phyloP scores from a whole-genome alignment of 352 stramenopile genomes.

The Phytophthora pini region DNA sequence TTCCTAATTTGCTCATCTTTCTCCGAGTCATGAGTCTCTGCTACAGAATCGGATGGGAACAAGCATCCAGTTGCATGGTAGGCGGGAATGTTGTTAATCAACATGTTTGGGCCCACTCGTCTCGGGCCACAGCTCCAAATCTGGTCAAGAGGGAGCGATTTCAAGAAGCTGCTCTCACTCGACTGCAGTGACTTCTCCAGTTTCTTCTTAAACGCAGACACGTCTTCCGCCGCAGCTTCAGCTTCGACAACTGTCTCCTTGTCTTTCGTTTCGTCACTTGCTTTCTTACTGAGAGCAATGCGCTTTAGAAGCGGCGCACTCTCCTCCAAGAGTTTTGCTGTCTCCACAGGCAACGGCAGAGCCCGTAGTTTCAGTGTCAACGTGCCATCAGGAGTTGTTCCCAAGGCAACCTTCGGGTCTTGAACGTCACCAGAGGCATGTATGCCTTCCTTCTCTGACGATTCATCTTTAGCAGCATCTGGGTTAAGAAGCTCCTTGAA shows the following conservation, averaged over 20 bases:
- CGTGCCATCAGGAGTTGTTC: constrained; percentile 72
- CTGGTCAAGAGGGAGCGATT: constrained; percentile 50
- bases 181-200: constrained; percentile 54
- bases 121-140: constrained; percentile 84
- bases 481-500: constrained; percentile 70
- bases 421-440: constrained; percentile 1
- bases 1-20: constrained; percentile 51
- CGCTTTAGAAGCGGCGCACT: constrained; percentile 56
- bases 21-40: constrained; percentile 15
- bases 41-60: constrained; percentile 17
- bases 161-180: constrained; percentile 62
- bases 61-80: constrained; percentile 36
- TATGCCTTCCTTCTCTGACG: constrained; percentile 10
- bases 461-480: constrained; percentile 19
- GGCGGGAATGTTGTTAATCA: constrained; percentile 76
- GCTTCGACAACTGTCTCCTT: constrained; percentile 13
- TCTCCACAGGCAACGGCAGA: constrained; percentile 70
- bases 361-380: constrained; percentile 82
- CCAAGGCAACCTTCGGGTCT: constrained; percentile 47
- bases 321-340: constrained; percentile 82
- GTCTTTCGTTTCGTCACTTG: constrained; percentile 16
- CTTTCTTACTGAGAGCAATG: constrained; percentile 44
- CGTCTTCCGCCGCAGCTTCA: constrained; percentile 25
- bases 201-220: constrained; percentile 42
- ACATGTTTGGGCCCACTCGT: constrained; percentile 74